Evolutionary conservation across 345 rosid species (phyloP).

Genomic region (Rhodamnia argentea): DNA sequence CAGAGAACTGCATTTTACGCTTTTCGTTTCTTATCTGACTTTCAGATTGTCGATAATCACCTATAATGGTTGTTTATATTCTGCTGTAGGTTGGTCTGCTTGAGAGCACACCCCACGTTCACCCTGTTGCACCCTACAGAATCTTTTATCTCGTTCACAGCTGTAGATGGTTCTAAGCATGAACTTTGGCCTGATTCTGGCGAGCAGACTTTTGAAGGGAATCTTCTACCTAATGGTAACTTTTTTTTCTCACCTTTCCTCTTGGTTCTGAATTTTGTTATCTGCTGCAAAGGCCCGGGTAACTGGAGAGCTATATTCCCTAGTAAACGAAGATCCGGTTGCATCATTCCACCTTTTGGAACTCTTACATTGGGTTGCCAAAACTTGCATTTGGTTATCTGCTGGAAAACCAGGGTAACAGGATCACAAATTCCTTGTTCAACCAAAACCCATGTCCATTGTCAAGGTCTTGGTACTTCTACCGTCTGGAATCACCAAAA

Average conservation of each 20-base stretch:
- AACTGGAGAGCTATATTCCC: background rate
- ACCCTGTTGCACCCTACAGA: slow-evolving; percentile 62
- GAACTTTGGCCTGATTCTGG: slow-evolving; percentile 73
- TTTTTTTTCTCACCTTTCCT: background rate
- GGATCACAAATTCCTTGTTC: background rate
- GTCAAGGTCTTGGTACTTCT: background rate
- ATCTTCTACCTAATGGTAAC: slow-evolving; percentile 63
- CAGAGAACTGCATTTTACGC: background rate
- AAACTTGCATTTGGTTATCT: background rate
- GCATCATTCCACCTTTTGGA: background rate
- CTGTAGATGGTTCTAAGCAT: slow-evolving; percentile 62
- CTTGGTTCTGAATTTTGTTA: background rate
- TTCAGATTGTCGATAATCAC: background rate
- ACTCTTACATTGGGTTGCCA: background rate
- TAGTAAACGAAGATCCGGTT: background rate
- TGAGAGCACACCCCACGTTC: slow-evolving; percentile 77
- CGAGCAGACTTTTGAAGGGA: slow-evolving; percentile 44
- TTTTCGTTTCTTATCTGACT: background rate
- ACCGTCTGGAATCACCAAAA: background rate
- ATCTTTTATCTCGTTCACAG: slow-evolving; percentile 53
- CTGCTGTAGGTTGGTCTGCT: slow-evolving; percentile 65
- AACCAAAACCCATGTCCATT: background rate
- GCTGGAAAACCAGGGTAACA: background rate
- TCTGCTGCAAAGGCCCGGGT: background rate
- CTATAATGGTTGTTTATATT: background rate